Evolutionary conservation across 371 early-diverging fungal genomes (phyloP), one percentile per base, ranked within the genome.

Genomic region (Syncephalastrum contaminatum): DNA sequence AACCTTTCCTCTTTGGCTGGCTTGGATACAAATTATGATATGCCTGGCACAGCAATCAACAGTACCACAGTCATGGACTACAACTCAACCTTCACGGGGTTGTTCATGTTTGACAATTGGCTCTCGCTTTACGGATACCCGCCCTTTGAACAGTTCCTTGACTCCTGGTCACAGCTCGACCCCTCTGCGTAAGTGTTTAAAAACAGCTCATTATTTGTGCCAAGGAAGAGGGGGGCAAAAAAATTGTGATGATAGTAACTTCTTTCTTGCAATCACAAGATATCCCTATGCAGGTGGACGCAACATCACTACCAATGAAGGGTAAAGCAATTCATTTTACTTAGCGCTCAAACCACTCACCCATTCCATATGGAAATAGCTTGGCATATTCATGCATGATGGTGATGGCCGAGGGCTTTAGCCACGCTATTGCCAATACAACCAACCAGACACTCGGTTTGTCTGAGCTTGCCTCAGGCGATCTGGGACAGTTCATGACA

Each of bases 331-430:
- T 27, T 45, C 36, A 12, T 30, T 5, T 10, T 10, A 30, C 10
- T 30, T 0, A 30, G 36, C 36, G 36, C 2, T 30, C 36, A 30
- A 12, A 30, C 36, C 36, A 30, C 24, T 25, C 1, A 20, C 15
- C 22, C 16, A 18, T 43, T 27, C 24, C 46, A 44, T 41, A 49
- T 22, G 54, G n/a, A 27, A 30, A 45, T 61, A 77, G 77, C 0
- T 54, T 77, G 25, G 78, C 78, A 0, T 77, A 77, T 56, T 77
- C 83, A 21, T 83, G 83, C 53, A 82, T 84, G 82, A 82, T 81
- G 82, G 65, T 73, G 7, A 79, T 84, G 80, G 84, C 82, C 7
- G 51, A 67, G 43, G 82, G 77, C 4, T 78, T 74, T 49, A 60
- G 66, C 18, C 56, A 60, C 40, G 30, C 67, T 0, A 63, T 84